Evolutionary conservation across 257 asterid genomes (phyloP), one percentile per base, ranked within the genome.

Genomic region (Rhazya stricta): DNA sequence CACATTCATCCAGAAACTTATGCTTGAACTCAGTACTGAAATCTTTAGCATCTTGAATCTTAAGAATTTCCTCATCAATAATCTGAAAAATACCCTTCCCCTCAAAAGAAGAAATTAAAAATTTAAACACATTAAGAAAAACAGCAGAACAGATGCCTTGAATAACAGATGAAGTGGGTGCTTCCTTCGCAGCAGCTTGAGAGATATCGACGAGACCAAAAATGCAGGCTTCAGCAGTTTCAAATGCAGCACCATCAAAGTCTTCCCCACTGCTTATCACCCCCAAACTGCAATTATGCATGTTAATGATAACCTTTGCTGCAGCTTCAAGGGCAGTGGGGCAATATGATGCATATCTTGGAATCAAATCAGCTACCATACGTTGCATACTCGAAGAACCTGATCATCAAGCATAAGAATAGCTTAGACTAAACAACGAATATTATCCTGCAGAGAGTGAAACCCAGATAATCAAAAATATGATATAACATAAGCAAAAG

Each of bases 251-350:
- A 82, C 88, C 91, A 74, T 90, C 94, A 69, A 73, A 74, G 78
- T 91, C 96, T 78, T 88, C 93, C 76, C 89, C 96, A 71, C 78
- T 82, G 77, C 77, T 85, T 78, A 88, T 81, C 82, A 78, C 71
- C 25, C 84, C 66, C 78, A 86, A 78, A 77, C 90, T 87, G 87
- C 88, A 79, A 48, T 89, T 86, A 78, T 89, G 89, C 81, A 94
- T 84, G 81, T 82, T 79, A 77, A 85, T 83, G 74, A 90, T 82
- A 76, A 85, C 91, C 71, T 87, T 88, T 57, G 77, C 84, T 18
- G 98, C 96, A 77, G 92, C 88, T 82, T 89, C 98, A 83, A 94
- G 96, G 61, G 98, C 92, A 80, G 84, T 73, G 43, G 93, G 94
- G 78, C 88, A 94, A 86, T 82, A 85, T 73, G 92, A 72, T 67